Evolutionary conservation across 2,329 filamentous ascomycete species (phyloP), one percentile per base, ranked within the genome.

Genomic region (Aspergillus transmontanensis): DNA sequence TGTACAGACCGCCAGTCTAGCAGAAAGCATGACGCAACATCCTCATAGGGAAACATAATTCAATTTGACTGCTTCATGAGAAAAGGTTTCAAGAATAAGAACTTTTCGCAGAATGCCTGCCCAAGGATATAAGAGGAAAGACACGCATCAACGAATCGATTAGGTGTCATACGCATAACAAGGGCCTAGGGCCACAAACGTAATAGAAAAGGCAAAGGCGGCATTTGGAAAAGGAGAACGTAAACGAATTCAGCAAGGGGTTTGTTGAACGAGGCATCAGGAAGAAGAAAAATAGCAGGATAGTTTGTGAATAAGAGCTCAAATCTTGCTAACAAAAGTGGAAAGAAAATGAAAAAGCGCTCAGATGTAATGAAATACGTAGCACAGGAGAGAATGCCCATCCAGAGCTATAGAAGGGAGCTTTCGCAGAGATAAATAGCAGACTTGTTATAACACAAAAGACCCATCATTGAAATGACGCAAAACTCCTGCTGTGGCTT

Each of bases 71-170:
- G 75, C 70, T 76, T 72, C 71, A 68, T 74, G 70, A 69, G 62
- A 71, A 68, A 71, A 65, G 68, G 66, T 69, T 64, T 64, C 66
- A 68, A 71, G 69, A 64, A 73, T 70, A 72, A 69, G 69, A 71
- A 80, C 75, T 80, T 80, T 80, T 80, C 75, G 76, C 77, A 79
- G 71, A 79, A 75, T 75, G 78, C 77, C 78, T 78, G 75, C 78
- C 78, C 78, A 78, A 72, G 71, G 73, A 71, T 74, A 78, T 74
- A 70, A 71, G 67, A 68, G 64, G 72, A 68, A 65, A 73, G 71
- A 68, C 64, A 66, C 71, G 69, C 72, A 74, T 70, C 63, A 73
- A 76, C 65, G 70, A 72, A 73, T 76, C 72, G 67, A 75, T 76
- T 75, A 73, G 60, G 72, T 74, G 73, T 75, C 75, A 77, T 75